Evolutionary conservation across 208 protist genomes (phyloP), one percentile per base, ranked within the genome.

Genomic region (Trypanosomatidae sp.): DNA sequence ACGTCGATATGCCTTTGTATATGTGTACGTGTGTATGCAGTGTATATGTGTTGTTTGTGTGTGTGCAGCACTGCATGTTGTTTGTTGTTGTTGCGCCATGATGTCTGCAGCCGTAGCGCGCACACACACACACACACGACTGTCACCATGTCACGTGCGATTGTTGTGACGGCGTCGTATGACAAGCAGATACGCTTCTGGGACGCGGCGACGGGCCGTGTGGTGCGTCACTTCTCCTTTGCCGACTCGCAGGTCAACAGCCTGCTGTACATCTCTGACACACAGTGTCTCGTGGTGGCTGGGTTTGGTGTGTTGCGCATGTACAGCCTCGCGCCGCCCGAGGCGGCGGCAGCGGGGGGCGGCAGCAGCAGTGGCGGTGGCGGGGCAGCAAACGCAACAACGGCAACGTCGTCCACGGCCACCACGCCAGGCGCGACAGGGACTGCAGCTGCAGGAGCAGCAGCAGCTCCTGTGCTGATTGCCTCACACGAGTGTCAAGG

Each of bases 121-220:
- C n/a, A n/a, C n/a, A n/a, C n/a, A n/a, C n/a, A n/a, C n/a, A n/a
- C n/a, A n/a, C n/a, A n/a, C n/a, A n/a, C n/a, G n/a, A n/a, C n/a
- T 48, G 20, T 21, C 3, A 7, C 5, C 8, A 6, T 52, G 26
- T 52, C 15, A n/a, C 11, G 21, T n/a, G 56, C 63, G 0, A 48
- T 78, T 27, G 54, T 88, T 1, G 65, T 92, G 13, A 77, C 71
- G 18, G 82, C 82, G 7, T 92, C 82, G 2, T 92, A 92, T 37
- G 82, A 92, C 51, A 87, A 85, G 53, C 72, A 92, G 49, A 70
- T 92, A 18, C 82, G 76, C 22, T 65, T 85, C 30, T 92, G 82
- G 78, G 75, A 92, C 37, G 66, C 65, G 0, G 58, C 70, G 0
- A 67, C 64, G 0, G 74, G 77, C n/a, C 74, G 78, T 26, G 88